Base-by-base conservation (phyloP, 2,329 filamentous ascomycete species). In the Mycosphaerella sp. region DNA sequence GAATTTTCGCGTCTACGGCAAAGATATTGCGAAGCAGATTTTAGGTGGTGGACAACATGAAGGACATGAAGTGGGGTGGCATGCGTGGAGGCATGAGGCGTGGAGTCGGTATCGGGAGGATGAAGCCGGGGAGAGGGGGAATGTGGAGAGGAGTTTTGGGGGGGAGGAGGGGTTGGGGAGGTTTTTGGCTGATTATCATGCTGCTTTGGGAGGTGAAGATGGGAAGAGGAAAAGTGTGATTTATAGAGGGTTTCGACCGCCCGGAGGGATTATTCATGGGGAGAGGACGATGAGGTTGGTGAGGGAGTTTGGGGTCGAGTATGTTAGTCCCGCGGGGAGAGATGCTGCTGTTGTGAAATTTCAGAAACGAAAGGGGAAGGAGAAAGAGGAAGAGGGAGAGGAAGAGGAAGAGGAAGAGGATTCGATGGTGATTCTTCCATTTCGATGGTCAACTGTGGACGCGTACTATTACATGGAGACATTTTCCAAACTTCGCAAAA, bases 381-480 rank as follows among this genome's bases (percentile, higher is more conserved):
- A 21, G 21, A 2, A 21, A 6, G 6, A 21, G 21, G 21, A 25
- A 25, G 21, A 25, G 1, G 21, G 21, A 25, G 4, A 25, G 7
- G 21, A 5, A 25, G 21, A 25, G 7, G 21, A 25, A 25, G 21
- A 25, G 7, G 7, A 25, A 25, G 21, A 54, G 27, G 57, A 61
- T 36, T 42, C 45, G 2, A 58, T 65, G 14, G 61, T 58, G 7
- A 50, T 64, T 9, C 44, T 64, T 8, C 62, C 63, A 3, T 65
- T 64, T 36, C 52, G 56, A 37, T 68, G 65, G 65, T 50, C 52
- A 13, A 62, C 54, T 12, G 63, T 67, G 8, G 65, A 68, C 55
- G 65, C 65, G 1, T 66, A 63, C 47, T 68, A 63, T 52, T 67
- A 66, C 44, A 66, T 68, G 64, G 62, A 63, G 14, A 45, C 55